Percentiles rank a stretch among this genome's conserved stretches.
These are phyloP conservation scores for Byssochlamys sp. DNA, from an alignment of 2,329 filamentous ascomycete species.

Conservation along the genomic window DNA sequence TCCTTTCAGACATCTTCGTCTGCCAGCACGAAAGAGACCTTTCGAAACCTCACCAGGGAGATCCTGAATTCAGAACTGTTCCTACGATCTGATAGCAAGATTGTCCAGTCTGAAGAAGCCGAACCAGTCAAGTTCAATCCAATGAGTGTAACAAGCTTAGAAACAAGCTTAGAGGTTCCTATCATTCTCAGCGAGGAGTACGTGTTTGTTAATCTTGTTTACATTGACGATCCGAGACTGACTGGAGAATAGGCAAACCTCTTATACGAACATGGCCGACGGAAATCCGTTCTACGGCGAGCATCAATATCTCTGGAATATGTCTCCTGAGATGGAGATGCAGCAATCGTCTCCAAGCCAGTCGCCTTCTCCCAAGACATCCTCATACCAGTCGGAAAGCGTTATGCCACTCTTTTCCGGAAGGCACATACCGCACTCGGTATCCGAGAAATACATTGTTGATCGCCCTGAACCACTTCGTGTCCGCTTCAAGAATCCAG, in stretches of 20 bases:
- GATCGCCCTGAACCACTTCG: neutral
- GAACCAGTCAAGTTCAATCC: conserved; percentile 11
- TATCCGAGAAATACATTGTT: conserved; percentile 12
- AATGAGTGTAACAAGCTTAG: conserved; percentile 10
- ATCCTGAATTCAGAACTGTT: conserved; percentile 9
- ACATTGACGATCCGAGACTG: conserved; percentile 3
- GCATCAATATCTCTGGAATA: conserved; percentile 13
- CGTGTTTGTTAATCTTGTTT: conserved; percentile 2
- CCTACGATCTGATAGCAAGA: conserved; percentile 2
- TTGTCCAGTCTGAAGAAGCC: neutral
- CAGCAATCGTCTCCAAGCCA: conserved; percentile 7
- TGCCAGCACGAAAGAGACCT: conserved; percentile 5
- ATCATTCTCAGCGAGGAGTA: conserved; percentile 20
- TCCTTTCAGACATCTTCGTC: conserved; percentile 4
- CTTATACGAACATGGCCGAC: conserved; percentile 18
- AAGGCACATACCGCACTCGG: conserved; percentile 11
- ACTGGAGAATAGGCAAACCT: conserved; percentile 11
- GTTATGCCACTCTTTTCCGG: neutral
- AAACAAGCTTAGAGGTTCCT: conserved; percentile 18
- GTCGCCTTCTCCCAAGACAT: conserved; percentile 9
- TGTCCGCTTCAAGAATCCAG: neutral
- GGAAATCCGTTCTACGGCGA: conserved; percentile 19
- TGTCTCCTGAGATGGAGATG: conserved; percentile 6
- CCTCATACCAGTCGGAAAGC: neutral
- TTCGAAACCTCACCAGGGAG: conserved; percentile 10